Evolutionary conservation across 352 stramenopile species (phyloP).

Genomic region (Paralagenidium karlingii): DNA sequence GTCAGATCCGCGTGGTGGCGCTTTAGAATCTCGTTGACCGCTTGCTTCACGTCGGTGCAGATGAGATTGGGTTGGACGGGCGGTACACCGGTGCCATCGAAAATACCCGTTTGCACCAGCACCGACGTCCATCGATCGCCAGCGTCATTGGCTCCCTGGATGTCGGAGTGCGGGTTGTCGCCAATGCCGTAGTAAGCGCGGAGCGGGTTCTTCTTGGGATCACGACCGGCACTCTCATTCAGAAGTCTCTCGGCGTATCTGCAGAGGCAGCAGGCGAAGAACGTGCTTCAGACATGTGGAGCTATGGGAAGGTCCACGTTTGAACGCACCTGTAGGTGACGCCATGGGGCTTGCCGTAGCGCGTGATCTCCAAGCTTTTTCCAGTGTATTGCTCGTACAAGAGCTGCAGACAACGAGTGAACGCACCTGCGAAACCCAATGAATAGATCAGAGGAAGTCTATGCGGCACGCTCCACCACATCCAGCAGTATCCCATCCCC

Average conservation of each 20-base stretch:
- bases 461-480: too few relatives aligned
- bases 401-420: slow-evolving; percentile 61
- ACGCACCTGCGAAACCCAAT: slow-evolving; percentile 24
- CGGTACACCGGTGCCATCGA: too few relatives aligned
- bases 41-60: too few relatives aligned
- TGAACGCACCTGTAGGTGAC: slow-evolving; percentile 78
- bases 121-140: slow-evolving; percentile 74
- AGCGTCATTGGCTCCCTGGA: slow-evolving; percentile 79
- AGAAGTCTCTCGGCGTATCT: slow-evolving; percentile 62
- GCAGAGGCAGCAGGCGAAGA: background rate
- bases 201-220: slow-evolving; percentile 16
- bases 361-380: slow-evolving; percentile 47
- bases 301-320: too few relatives aligned
- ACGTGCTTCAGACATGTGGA: background rate
- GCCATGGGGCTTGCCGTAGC: slow-evolving; percentile 76
- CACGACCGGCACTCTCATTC: slow-evolving; percentile 30
- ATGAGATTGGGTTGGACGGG: too few relatives aligned
- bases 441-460: slow-evolving; percentile 2
- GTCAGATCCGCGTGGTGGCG: too few relatives aligned
- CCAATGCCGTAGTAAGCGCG: slow-evolving; percentile 78
- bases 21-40: too few relatives aligned
- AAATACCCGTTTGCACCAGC: slow-evolving; percentile 81
- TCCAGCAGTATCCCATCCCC: background rate
- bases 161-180: slow-evolving; percentile 80
- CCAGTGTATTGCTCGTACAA: slow-evolving; percentile 59